phyloP scores from a whole-genome alignment of 495 filamentous ascomycete species.

The Thermochaetoides thermophila region DNA sequence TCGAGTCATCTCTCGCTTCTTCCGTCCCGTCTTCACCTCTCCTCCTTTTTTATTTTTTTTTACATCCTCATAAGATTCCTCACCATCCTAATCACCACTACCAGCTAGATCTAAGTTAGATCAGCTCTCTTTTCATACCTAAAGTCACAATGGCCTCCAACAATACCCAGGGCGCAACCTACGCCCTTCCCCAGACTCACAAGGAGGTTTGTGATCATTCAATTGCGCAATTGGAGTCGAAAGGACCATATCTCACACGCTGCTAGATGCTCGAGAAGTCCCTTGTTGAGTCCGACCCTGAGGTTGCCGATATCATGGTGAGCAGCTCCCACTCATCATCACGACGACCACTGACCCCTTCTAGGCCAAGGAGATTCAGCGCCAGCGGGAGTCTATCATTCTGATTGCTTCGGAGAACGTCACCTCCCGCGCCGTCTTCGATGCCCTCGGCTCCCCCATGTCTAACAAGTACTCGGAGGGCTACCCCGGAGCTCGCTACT shows the following conservation, averaged over 20 bases:
- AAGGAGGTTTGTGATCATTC: slow-evolving; percentile 62
- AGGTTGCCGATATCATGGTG: slow-evolving; percentile 92
- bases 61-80: slow-evolving; percentile 1
- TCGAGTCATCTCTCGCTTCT: slow-evolving; percentile 1
- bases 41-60: slow-evolving; percentile 2
- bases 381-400: slow-evolving; percentile 95
- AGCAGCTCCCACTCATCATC: slow-evolving; percentile 10
- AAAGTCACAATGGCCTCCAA: slow-evolving; percentile 22
- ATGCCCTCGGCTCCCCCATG: slow-evolving; percentile 80
- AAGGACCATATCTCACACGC: too few relatives aligned
- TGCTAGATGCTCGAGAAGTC: slow-evolving; percentile 76
- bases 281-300: slow-evolving; percentile 72
- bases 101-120: too few relatives aligned
- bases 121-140: slow-evolving; percentile 3
- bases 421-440: slow-evolving; percentile 77
- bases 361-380: slow-evolving; percentile 85
- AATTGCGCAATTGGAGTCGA: too few relatives aligned
- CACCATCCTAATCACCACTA: too few relatives aligned
- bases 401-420: slow-evolving; percentile 93
- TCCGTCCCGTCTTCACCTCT: slow-evolving; percentile 5
- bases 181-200: slow-evolving; percentile 81
- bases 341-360: neutral
- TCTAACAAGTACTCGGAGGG: slow-evolving; percentile 99
- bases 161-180: slow-evolving; percentile 32
- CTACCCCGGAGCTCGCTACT: slow-evolving; percentile 96